Evolutionary conservation across 139 green algal species (phyloP).

Genomic region (Haematococcus sp.): DNA sequence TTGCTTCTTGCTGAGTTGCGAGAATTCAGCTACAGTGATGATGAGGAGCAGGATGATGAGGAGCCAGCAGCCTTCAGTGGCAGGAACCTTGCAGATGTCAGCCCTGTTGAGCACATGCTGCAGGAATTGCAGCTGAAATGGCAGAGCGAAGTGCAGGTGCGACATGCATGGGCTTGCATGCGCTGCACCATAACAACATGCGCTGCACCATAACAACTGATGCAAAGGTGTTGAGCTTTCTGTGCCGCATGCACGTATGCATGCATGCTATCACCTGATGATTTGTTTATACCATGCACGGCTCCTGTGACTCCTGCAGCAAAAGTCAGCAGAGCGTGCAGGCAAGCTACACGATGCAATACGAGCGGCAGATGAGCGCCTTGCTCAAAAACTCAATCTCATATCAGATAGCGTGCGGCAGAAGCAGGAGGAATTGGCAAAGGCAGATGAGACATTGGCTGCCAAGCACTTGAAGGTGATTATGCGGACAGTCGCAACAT

Average conservation of each 20-base stretch:
- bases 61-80: no score
- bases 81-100: neutral
- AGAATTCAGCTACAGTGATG: no score
- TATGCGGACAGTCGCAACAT: no score
- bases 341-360: neutral
- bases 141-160: neutral
- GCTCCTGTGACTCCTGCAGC: neutral
- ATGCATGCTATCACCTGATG: no score
- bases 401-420: neutral
- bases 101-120: conserved; percentile 2
- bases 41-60: no score
- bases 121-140: neutral
- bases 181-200: neutral
- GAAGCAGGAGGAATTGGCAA: neutral
- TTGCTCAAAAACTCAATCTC: neutral
- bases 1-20: no score
- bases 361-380: neutral
- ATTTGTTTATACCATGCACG: neutral
- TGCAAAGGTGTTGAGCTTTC: no score
- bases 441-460: neutral
- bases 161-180: neutral
- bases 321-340: neutral
- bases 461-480: conserved; percentile 9
- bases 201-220: neutral
- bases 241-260: neutral